phyloP scores from a whole-genome alignment of 2,329 filamentous ascomycete species.

The Nothophaeocryptopus gaeumannii region DNA sequence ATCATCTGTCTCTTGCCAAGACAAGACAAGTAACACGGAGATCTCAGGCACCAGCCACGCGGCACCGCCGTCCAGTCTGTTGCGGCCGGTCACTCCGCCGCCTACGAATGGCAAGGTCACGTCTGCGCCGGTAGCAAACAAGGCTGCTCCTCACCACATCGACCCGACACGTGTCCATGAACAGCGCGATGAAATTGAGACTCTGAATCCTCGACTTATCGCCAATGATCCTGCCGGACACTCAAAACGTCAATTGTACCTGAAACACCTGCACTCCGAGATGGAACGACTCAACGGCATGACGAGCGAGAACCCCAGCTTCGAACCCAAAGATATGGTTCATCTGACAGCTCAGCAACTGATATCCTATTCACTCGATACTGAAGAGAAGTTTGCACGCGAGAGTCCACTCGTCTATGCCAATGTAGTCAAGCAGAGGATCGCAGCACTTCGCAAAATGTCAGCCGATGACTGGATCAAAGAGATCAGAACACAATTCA shows the following conservation, averaged over 20 bases:
- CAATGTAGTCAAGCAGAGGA: conserved; percentile 79
- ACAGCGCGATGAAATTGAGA: conserved; percentile 21
- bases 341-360: conserved; percentile 63
- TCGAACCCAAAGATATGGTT: conserved; percentile 48
- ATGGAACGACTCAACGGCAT: conserved; percentile 63
- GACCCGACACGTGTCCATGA: not conserved
- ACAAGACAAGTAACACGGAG: conserved; percentile 3
- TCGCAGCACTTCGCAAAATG: conserved; percentile 76
- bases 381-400: conserved; percentile 72
- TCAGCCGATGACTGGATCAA: conserved; percentile 64
- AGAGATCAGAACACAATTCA: conserved; percentile 25
- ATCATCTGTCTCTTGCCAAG: conserved; percentile 10
- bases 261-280: conserved; percentile 64
- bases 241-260: conserved; percentile 34
- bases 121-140: conserved; percentile 14
- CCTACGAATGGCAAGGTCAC: conserved; percentile 11
- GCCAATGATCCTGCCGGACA: conserved; percentile 46
- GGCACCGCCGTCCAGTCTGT: conserved; percentile 18
- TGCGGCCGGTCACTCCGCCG: conserved; percentile 24
- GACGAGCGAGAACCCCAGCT: conserved; percentile 12
- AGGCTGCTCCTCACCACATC: conserved; percentile 1
- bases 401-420: conserved; percentile 70
- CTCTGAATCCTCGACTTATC: conserved; percentile 65
- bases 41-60: not conserved
- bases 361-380: conserved; percentile 66